Evolutionary conservation across 2,329 filamentous ascomycete species (phyloP).

Genomic region (Fusarium sacchari): DNA sequence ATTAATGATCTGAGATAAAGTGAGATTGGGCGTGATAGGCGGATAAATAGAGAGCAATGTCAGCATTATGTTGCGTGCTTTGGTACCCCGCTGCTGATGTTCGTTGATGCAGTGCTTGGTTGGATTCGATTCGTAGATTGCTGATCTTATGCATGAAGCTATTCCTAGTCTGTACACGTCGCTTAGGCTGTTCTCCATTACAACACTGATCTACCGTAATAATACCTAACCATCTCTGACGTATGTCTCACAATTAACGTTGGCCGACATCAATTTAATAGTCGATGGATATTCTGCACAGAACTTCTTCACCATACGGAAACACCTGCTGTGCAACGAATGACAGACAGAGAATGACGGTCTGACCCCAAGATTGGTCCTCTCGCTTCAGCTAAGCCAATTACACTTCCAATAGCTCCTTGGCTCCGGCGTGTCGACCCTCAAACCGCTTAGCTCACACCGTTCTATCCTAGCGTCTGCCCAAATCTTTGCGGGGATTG

Average conservation of each 20-base stretch:
- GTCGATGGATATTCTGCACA: too few relatives aligned
- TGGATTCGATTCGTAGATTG: not conserved
- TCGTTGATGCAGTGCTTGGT: not conserved
- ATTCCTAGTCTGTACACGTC: not conserved
- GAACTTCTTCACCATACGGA: not conserved
- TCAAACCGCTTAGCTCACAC: not conserved
- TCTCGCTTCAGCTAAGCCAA: not conserved
- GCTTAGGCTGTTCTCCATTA: not conserved
- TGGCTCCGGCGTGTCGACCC: not conserved
- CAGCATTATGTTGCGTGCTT: constrained; percentile 3
- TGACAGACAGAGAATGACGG: not conserved
- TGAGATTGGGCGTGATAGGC: not conserved
- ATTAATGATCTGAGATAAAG: not conserved
- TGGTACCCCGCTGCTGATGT: constrained; percentile 13
- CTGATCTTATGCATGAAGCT: not conserved
- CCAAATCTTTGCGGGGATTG: constrained; percentile 5
- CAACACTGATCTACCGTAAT: too few relatives aligned
- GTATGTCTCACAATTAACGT: not conserved
- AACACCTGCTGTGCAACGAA: not conserved
- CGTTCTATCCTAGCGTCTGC: not conserved
- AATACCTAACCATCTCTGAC: not conserved
- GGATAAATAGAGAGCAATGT: constrained; percentile 9
- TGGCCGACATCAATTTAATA: not conserved
- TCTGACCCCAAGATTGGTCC: not conserved
- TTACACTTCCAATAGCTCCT: not conserved